Conservation (phyloP, 2,329 filamentous ascomycete genomes). For the Cladophialophora yegresii region DNA sequence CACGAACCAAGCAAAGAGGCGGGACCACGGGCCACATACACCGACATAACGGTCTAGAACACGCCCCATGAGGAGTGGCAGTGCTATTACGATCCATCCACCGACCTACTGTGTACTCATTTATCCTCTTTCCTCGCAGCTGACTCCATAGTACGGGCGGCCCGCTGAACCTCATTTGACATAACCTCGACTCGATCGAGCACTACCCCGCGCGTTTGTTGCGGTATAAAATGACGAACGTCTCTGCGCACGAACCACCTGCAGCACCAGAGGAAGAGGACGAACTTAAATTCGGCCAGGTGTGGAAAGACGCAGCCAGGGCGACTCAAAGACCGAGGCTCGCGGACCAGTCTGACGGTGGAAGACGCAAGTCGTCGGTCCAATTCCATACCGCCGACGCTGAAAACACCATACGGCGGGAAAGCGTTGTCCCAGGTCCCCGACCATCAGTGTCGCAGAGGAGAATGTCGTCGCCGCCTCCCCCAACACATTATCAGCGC, state of each 20-base stretch:
- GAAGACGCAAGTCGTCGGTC: slow-evolving; percentile 34
- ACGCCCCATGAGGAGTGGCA: slow-evolving; percentile 25
- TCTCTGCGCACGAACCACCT: slow-evolving; percentile 19
- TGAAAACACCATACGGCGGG: slow-evolving; percentile 36
- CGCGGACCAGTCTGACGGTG: slow-evolving; percentile 17
- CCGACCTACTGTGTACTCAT: background rate
- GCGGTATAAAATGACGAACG: slow-evolving; percentile 23
- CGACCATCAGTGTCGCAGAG: slow-evolving; percentile 27
- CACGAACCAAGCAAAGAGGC: background rate
- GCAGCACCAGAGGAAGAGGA: slow-evolving; percentile 28
- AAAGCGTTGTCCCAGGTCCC: slow-evolving; percentile 32
- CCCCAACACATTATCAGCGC: slow-evolving; percentile 61
- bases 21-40: background rate
- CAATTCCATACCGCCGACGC: slow-evolving; percentile 37
- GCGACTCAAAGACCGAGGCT: slow-evolving; percentile 22
- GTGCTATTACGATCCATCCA: slow-evolving; percentile 17
- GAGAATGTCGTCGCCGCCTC: slow-evolving; percentile 44
- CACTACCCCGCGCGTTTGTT: slow-evolving; percentile 23
- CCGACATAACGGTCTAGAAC: slow-evolving; percentile 19
- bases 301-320: slow-evolving; percentile 33
- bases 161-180: slow-evolving; percentile 16
- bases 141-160: slow-evolving; percentile 11
- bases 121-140: slow-evolving; percentile 12
- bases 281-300: slow-evolving; percentile 34
- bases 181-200: slow-evolving; percentile 1